A percentile compares a stretch with the other conserved stretches of the same genome.
phyloP scores from a whole-genome alignment of 768 basidiomycete species.

The Collybiopsis luxurians region DNA sequence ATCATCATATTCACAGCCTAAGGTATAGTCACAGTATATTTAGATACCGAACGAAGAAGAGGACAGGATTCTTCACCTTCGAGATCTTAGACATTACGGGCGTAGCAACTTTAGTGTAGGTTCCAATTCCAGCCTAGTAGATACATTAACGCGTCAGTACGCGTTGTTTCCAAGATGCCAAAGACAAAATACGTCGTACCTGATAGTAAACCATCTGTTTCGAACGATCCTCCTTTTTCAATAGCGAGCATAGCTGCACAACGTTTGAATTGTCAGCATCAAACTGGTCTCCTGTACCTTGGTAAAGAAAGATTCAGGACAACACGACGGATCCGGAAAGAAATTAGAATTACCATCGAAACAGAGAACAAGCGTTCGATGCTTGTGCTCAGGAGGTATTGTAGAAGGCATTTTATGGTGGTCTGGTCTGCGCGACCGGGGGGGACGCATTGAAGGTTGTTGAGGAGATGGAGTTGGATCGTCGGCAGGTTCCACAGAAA shows the following conservation, averaged over 20 bases:
- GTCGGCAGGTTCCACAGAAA: background rate
- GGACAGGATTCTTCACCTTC: conserved; percentile 26
- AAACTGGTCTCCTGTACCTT: conserved; percentile 50
- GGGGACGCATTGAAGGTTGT: background rate
- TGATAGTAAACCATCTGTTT: conserved; percentile 63
- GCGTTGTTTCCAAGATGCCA: background rate
- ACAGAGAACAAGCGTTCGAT: conserved; percentile 48
- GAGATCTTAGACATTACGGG: conserved; percentile 34
- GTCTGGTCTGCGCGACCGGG: background rate
- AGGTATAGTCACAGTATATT: background rate
- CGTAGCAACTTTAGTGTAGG: conserved; percentile 39
- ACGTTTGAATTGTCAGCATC: conserved; percentile 55
- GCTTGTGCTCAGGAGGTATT: background rate
- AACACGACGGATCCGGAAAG: too few relatives aligned
- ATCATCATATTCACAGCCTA: conserved; percentile 48
- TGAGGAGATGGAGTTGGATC: background rate
- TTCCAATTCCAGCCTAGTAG: conserved; percentile 48
- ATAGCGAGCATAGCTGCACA: conserved; percentile 44
- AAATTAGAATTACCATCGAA: conserved; percentile 37
- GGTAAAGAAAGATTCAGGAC: too few relatives aligned
- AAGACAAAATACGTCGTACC: conserved; percentile 25
- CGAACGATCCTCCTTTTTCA: conserved; percentile 49
- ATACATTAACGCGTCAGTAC: background rate
- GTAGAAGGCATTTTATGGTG: background rate
- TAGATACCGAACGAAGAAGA: background rate